Base-by-base conservation (phyloP, 1,284 basidiomycete genomes). In the Puccinia novopanici region DNA sequence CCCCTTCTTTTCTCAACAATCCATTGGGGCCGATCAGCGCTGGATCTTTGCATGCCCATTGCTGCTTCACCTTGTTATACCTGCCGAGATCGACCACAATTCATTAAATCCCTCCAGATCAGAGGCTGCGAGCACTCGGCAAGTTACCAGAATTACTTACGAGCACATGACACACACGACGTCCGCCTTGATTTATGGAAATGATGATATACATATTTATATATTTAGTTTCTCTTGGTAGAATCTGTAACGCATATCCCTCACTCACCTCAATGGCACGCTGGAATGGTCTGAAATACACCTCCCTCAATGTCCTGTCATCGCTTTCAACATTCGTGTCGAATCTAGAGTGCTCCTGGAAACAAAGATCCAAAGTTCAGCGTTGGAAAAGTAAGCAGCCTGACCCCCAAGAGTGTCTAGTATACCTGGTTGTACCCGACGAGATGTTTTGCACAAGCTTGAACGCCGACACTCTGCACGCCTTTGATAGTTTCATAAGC, bases 391-490 rank as follows among this genome's bases (percentile, higher is more conserved):
- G 45, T 45, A 24, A 57, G 61, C 48, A 22, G 73, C 42, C 40
- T 63, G 40, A 59, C 40, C 37, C 59, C 22, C 57, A 30, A 48
- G 40, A 61, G 42, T 61, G 22, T 45, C 73, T 84, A 84, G 72
- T 84, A 83, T 71, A 85, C 85, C 82, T 85, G 85, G 75, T 86
- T 83, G 76, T 85, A 84, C 67, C 73, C 80, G 59, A 84, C 81
- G 76, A 83, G 85, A 81, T 86, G 85, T 82, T 86, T 86, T 50
- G 83, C 63, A 17, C 77, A 82, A 5, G 85, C 84, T 75, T 83
- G 83, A 1, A 84, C 84, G 65, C 84, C 83, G 3, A 81, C 76
- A 15, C 81, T 80, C 75, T 86, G 85, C 5, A 84, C 81, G 34
- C 83, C 85, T 19, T 81, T 82, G 15, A 84, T 82, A 3, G 83